A percentile compares a stretch with the other conserved stretches of the same genome.
phyloP scores from a whole-genome alignment of 176 grass and related monocot genomes.

The Zoysia japonica region DNA sequence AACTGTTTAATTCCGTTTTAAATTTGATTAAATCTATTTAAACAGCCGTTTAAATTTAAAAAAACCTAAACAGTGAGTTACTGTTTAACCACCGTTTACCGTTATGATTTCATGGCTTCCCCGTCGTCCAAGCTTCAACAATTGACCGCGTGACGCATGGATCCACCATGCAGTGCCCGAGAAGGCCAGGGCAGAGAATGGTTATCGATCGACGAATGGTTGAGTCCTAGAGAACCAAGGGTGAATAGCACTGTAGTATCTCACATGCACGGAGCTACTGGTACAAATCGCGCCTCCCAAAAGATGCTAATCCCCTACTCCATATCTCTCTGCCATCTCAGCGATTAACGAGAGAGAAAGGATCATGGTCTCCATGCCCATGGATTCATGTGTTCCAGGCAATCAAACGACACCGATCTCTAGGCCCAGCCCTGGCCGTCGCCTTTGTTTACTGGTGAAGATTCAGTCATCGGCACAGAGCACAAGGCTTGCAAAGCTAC shows the following conservation, averaged over 20 bases:
- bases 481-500: conserved; percentile 33
- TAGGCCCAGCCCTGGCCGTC: conserved; percentile 49
- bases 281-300: conserved; percentile 49
- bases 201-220: conserved; percentile 23
- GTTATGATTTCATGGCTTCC: too few relatives aligned
- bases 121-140: too few relatives aligned
- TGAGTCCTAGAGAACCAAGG: conserved; percentile 26
- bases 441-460: conserved; percentile 28
- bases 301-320: conserved; percentile 37
- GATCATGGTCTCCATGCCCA: neutral
- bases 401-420: conserved; percentile 53
- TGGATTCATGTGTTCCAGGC: neutral
- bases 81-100: too few relatives aligned
- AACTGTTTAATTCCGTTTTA: too few relatives aligned
- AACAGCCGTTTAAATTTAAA: too few relatives aligned
- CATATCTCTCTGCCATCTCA: too few relatives aligned
- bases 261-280: neutral
- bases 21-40: too few relatives aligned
- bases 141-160: neutral
- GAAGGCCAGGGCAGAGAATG: neutral
- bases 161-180: neutral
- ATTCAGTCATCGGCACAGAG: conserved; percentile 19
- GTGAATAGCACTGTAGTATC: neutral
- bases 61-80: too few relatives aligned
- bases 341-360: neutral